Conservation (phyloP, 805 yeast genomes). For the Blastobotrys americana region DNA sequence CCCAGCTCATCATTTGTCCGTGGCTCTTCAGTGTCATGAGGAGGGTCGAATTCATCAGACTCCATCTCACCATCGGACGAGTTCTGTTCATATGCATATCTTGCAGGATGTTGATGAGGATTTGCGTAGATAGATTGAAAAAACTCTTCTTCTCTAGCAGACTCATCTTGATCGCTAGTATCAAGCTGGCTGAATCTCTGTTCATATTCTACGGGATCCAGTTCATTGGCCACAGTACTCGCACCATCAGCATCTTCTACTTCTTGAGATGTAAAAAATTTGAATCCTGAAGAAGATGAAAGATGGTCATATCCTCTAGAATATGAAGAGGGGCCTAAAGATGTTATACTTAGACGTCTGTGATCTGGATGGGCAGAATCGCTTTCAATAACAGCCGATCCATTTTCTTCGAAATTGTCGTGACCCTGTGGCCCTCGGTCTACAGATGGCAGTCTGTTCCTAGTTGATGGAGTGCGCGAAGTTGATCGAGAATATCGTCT, state of each 20-base stretch:
- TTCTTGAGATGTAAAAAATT: slow-evolving; percentile 76
- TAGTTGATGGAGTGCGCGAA: slow-evolving; percentile 8
- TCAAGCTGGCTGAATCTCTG: slow-evolving; percentile 18
- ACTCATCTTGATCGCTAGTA: slow-evolving; percentile 20
- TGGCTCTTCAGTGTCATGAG: slow-evolving; percentile 8
- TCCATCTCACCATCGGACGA: slow-evolving; percentile 5
- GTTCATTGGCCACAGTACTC: slow-evolving; percentile 54
- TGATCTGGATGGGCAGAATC: slow-evolving; percentile 4
- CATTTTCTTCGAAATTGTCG: slow-evolving; percentile 4
- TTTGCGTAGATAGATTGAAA: slow-evolving; percentile 6
- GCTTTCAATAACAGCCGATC: not conserved
- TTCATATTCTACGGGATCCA: slow-evolving; percentile 28
- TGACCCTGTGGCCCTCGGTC: not conserved
- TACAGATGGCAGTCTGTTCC: slow-evolving; percentile 5
- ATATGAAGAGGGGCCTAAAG: slow-evolving; percentile 1
- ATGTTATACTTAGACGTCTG: slow-evolving; percentile 14
- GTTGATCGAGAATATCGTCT: slow-evolving; percentile 18
- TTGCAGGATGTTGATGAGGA: slow-evolving; percentile 10
- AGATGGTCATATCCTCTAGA: slow-evolving; percentile 1
- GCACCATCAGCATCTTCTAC: slow-evolving; percentile 79
- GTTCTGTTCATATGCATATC: slow-evolving; percentile 8
- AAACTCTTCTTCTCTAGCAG: slow-evolving; percentile 29
- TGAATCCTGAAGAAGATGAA: slow-evolving; percentile 40
- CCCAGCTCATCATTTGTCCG: not conserved
- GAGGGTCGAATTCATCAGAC: slow-evolving; percentile 6